phyloP scores from a whole-genome alignment of 2,329 filamentous ascomycete genomes.

The Claviceps pazoutovae region DNA sequence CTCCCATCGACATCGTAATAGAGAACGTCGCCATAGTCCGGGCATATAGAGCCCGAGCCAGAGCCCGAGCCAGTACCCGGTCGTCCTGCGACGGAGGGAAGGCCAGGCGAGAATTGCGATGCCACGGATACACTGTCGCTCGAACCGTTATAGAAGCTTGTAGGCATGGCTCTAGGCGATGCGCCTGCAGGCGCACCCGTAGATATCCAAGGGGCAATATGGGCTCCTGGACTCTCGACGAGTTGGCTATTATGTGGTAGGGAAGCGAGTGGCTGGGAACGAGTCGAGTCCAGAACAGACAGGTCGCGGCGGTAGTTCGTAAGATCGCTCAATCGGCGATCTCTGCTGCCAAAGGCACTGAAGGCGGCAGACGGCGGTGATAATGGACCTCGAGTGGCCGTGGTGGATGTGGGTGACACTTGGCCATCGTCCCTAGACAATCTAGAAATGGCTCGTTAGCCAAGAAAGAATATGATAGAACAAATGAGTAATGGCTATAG shows the following conservation, averaged over 20 bases:
- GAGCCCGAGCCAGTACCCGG: conserved; percentile 6
- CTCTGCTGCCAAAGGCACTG: conserved; percentile 31
- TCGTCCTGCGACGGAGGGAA: conserved; percentile 35
- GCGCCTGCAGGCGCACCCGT: conserved; percentile 22
- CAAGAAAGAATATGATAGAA: background rate
- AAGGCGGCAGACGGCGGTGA: conserved; percentile 31
- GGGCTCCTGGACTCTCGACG: conserved; percentile 36
- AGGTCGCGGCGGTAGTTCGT: conserved; percentile 60
- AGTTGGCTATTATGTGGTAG: conserved; percentile 33
- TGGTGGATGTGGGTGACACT: conserved; percentile 35
- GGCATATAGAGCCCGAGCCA: conserved; percentile 13
- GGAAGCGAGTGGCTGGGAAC: conserved; percentile 31
- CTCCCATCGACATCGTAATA: conserved; percentile 54
- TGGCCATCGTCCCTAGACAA: conserved; percentile 25
- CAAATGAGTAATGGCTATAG: background rate
- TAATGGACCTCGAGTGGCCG: conserved; percentile 28
- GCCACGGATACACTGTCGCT: conserved; percentile 50
- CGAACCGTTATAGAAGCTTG: conserved; percentile 62
- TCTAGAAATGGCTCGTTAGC: conserved; percentile 9
- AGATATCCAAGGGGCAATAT: conserved; percentile 46
- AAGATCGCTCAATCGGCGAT: conserved; percentile 46
- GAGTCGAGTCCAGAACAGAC: conserved; percentile 49
- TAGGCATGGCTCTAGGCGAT: conserved; percentile 27
- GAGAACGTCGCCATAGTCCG: conserved; percentile 46
- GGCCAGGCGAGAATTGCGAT: conserved; percentile 58